A percentile compares a stretch with the other conserved stretches of the same genome.
Conservation (phyloP, 2,329 filamentous ascomycete species). For the Myriangium duriaei region DNA sequence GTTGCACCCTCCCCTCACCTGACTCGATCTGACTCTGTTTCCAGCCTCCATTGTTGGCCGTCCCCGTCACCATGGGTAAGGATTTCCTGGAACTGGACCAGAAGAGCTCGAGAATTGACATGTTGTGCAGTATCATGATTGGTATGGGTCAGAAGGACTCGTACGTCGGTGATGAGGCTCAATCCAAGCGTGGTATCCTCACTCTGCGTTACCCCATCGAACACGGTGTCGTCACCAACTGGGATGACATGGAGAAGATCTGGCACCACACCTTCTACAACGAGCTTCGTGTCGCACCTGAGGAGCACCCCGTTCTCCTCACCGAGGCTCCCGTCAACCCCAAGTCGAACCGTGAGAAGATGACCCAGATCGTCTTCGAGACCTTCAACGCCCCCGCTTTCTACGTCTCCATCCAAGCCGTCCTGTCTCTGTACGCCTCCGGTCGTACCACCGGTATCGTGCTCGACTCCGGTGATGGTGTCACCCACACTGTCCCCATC, state of each 20-base stretch:
- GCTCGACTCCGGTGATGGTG: constrained; percentile 98
- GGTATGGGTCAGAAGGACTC: constrained; percentile 99
- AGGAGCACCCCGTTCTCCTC: constrained; percentile 98
- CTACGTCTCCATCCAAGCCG: constrained; percentile 99
- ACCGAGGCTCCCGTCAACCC: constrained; percentile 99
- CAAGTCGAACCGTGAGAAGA: constrained; percentile 99
- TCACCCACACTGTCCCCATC: constrained; percentile 99
- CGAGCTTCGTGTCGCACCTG: constrained; percentile 97
- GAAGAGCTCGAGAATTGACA: constrained; percentile 25
- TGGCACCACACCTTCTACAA: constrained; percentile 99
- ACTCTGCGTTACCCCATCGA: constrained; percentile 99
- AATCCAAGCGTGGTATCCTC: constrained; percentile 99
- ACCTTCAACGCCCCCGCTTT: constrained; percentile 99
- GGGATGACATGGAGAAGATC: constrained; percentile 99
- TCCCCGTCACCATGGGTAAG: constrained; percentile 99
- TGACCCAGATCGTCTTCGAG: constrained; percentile 99
- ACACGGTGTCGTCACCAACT: constrained; percentile 99
- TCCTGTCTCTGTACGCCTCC: constrained; percentile 97
- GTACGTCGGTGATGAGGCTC: constrained; percentile 99
- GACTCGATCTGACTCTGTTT: constrained; percentile 15
- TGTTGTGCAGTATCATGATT: constrained; percentile 83
- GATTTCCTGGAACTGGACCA: constrained; percentile 14
- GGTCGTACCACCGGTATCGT: constrained; percentile 99
- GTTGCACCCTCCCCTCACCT: constrained; percentile 10
- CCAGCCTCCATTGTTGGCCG: constrained; percentile 97